Conservation (phyloP, 768 basidiomycete species). For the Leucocoprinus sp. region DNA sequence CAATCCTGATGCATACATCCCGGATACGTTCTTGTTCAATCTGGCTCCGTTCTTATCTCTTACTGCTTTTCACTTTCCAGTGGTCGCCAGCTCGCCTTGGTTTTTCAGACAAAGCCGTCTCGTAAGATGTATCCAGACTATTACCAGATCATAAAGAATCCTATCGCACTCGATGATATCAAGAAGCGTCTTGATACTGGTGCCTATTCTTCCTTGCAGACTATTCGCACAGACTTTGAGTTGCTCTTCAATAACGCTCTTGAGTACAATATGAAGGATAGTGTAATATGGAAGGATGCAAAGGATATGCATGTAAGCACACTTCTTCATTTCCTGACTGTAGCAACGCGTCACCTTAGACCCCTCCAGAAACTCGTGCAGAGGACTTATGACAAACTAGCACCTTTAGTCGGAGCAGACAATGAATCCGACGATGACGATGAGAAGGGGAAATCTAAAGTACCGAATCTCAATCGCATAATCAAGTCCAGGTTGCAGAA, state of each 20-base stretch:
- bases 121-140: slow-evolving; percentile 82
- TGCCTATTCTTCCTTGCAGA: slow-evolving; percentile 54
- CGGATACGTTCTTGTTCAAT: slow-evolving; percentile 17
- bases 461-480: slow-evolving; percentile 55
- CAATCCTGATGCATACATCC: slow-evolving; percentile 20
- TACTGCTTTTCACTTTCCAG: slow-evolving; percentile 29
- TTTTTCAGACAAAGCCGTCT: slow-evolving; percentile 63
- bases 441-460: slow-evolving; percentile 44
- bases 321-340: background rate
- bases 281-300: slow-evolving; percentile 75
- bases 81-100: slow-evolving; percentile 51
- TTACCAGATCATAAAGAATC: slow-evolving; percentile 68
- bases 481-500: slow-evolving; percentile 67
- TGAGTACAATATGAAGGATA: slow-evolving; percentile 74
- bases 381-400: slow-evolving; percentile 40
- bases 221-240: slow-evolving; percentile 66
- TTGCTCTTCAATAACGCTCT: slow-evolving; percentile 76
- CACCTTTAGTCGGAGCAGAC: slow-evolving; percentile 30
- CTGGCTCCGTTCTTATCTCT: slow-evolving; percentile 10
- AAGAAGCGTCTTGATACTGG: slow-evolving; percentile 63
- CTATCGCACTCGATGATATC: slow-evolving; percentile 86
- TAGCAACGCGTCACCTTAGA: slow-evolving; percentile 1
- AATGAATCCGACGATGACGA: slow-evolving; percentile 29
- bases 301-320: slow-evolving; percentile 67
- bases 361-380: slow-evolving; percentile 38